Base-by-base conservation (phyloP, 2,329 filamentous ascomycete species). In the Mycocentrospora acerina region DNA sequence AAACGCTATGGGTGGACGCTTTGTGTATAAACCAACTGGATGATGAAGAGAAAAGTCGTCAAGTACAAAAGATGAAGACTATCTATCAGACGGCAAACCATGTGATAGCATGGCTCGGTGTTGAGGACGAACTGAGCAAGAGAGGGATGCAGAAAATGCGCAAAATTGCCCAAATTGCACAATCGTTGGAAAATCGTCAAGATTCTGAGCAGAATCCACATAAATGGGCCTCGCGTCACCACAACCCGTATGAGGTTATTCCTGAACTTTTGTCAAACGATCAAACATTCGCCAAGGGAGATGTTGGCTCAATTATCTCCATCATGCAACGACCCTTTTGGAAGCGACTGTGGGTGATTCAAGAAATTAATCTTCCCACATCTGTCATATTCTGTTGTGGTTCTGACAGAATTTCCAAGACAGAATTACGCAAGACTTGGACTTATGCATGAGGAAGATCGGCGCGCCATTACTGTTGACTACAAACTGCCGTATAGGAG, bases 31-130 rank as follows among this genome's bases (percentile, higher is more conserved):
- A 48, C 26, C 45, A 48, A 32, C 17, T 11, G 6, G 22, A 48
- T 15, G 16, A 10, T 4, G 18, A 30, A 10, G 45, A 48, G 15
- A 42, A 42, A n/a, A 29, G 19, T 9, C 32, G 22, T 4, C 45
- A 48, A 37, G 35, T 48, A 8, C 29, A 33, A 9, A 32, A 29
- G 22, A 48, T 48, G 45, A 29, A 17, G 3, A 22, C 15, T 1
- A 40, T 48, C 11, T 48, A 46, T 15, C 16, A 17, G 2, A 12
- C 7, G 12, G 35, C 35, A 1, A n/a, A 12, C 7, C 8, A 13
- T 8, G 35, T 43, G 2, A 10, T 35, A 4, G 27, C 35, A n/a
- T 43, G 35, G 40, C 31, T 43, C 11, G 67, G 67, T 13, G 13
- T 11, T 4, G 34, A 36, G n/a, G 14, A 25, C 9, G 19, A 22